phyloP scores from a whole-genome alignment of 148 eudicot species.

The Nepenthes gracilis region DNA sequence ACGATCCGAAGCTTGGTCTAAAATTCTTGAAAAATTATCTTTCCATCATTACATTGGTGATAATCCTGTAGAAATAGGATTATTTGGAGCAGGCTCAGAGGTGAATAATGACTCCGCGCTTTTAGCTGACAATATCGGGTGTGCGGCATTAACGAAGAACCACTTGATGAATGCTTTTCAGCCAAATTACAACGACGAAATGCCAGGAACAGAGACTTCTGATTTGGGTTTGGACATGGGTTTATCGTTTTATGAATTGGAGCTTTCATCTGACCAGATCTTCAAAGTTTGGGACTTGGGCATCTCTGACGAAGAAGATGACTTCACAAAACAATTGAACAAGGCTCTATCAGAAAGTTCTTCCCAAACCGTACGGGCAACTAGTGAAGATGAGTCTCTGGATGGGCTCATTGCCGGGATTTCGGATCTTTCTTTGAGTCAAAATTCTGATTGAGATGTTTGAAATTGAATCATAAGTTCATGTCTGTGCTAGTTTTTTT shows the following conservation, averaged over 20 bases:
- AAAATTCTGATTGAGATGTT: neutral
- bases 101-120: neutral
- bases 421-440: constrained; percentile 47
- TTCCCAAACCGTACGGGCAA: constrained; percentile 9
- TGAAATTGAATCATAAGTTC: too few relatives aligned
- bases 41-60: too few relatives aligned
- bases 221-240: constrained; percentile 20
- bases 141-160: neutral
- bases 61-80: too few relatives aligned
- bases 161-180: constrained; percentile 7
- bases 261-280: constrained; percentile 28
- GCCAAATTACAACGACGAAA: constrained; percentile 29
- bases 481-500: too few relatives aligned
- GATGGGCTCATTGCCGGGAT: constrained; percentile 53
- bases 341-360: constrained; percentile 28
- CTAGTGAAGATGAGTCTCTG: constrained; percentile 21
- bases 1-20: too few relatives aligned
- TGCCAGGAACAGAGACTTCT: constrained; percentile 6
- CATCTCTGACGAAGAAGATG: constrained; percentile 42
- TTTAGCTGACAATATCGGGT: neutral
- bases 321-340: constrained; percentile 32
- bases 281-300: constrained; percentile 75
- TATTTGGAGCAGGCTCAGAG: neutral
- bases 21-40: too few relatives aligned
- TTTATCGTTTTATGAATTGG: constrained; percentile 13